phyloP scores from a whole-genome alignment of 1,284 basidiomycete genomes.

The Leccinum fallax region DNA sequence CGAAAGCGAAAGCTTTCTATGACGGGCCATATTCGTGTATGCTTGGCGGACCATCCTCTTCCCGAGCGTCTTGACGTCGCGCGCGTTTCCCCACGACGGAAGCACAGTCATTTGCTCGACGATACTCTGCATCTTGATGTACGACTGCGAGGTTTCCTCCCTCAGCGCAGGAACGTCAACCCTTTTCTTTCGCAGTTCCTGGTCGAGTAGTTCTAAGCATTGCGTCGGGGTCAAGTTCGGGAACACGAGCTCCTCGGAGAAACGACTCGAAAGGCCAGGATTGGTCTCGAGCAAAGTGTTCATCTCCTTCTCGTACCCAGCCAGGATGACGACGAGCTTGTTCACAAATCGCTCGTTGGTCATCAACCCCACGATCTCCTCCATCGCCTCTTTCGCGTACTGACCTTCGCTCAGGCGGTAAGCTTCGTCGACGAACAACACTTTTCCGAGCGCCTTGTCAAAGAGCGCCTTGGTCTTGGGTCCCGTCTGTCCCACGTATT shows the following conservation, averaged over 20 bases:
- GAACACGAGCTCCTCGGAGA: conserved; percentile 60
- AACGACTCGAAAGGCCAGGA: conserved; percentile 67
- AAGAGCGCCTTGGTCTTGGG: conserved; percentile 57
- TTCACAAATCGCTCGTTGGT: conserved; percentile 55
- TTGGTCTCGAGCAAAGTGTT: conserved; percentile 57
- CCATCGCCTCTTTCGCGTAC: conserved; percentile 58
- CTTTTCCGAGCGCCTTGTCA: conserved; percentile 50
- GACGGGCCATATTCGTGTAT: conserved; percentile 34
- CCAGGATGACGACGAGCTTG: conserved; percentile 65
- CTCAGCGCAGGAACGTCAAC: conserved; percentile 37
- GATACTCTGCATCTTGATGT: conserved; percentile 39
- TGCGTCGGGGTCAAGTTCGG: conserved; percentile 47
- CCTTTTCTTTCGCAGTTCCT: background rate
- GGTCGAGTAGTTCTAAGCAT: conserved; percentile 49
- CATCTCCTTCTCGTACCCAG: conserved; percentile 69
- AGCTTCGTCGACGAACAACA: background rate
- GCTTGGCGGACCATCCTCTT: conserved; percentile 32
- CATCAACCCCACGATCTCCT: conserved; percentile 60
- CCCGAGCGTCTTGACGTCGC: conserved; percentile 57
- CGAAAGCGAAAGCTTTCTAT: conserved; percentile 34
- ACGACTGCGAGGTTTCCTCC: conserved; percentile 35
- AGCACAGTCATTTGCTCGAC: conserved; percentile 46
- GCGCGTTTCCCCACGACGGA: conserved; percentile 63
- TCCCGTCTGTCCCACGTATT: conserved; percentile 69
- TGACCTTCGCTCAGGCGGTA: background rate